These are phyloP conservation scores for Quercus tomentella DNA, from an alignment of 331 rosid genomes.

Conservation along the genomic window DNA sequence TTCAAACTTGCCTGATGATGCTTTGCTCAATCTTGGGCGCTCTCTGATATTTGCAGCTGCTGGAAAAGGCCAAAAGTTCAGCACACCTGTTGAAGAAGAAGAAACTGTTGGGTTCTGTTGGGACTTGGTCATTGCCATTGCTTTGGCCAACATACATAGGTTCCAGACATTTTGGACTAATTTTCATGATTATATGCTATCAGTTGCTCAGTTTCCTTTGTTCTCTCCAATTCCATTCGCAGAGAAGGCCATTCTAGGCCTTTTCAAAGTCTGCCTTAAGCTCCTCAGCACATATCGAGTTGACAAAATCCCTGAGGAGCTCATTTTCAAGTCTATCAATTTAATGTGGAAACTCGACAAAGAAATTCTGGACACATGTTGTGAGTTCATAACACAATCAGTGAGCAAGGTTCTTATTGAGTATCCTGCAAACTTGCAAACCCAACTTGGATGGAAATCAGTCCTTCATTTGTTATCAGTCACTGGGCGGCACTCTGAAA, in stretches of 20 bases:
- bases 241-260: constrained; percentile 65
- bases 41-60: constrained; percentile 80
- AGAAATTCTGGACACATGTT: constrained; percentile 73
- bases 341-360: constrained; percentile 95
- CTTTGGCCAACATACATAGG: constrained; percentile 53
- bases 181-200: constrained; percentile 61
- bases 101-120: constrained; percentile 89
- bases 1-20: constrained; percentile 59
- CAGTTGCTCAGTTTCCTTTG: constrained; percentile 81
- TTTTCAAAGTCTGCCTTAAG: constrained; percentile 57
- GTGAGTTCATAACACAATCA: constrained; percentile 49
- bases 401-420: constrained; percentile 52
- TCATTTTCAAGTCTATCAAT: constrained; percentile 82
- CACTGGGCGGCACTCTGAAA: constrained; percentile 65
- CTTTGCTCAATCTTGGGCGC: constrained; percentile 69
- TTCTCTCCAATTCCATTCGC: constrained; percentile 87
- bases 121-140: constrained; percentile 66
- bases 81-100: constrained; percentile 83
- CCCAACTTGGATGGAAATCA: constrained; percentile 79
- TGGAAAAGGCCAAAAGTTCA: constrained; percentile 92
- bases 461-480: constrained; percentile 66
- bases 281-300: constrained; percentile 45
- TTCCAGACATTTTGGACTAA: constrained; percentile 70
- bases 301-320: constrained; percentile 65
- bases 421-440: constrained; percentile 69